phyloP scores from a whole-genome alignment of 2,329 filamentous ascomycete genomes.

The Exophiala calicioides region DNA sequence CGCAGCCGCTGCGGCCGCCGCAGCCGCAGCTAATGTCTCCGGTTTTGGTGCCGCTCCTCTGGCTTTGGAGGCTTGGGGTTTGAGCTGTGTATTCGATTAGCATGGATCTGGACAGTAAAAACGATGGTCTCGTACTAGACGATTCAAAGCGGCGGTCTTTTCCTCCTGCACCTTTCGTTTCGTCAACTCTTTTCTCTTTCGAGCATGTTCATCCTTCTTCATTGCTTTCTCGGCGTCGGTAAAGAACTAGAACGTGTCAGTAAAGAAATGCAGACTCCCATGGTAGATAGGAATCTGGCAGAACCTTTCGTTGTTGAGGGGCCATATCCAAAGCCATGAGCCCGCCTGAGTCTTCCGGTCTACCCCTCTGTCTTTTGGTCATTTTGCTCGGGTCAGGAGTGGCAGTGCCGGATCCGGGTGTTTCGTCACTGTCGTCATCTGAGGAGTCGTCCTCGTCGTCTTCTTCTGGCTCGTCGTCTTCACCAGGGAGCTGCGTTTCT shows the following conservation, averaged over 20 bases:
- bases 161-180: constrained; percentile 79
- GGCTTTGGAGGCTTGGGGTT: constrained; percentile 65
- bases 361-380: constrained; percentile 67
- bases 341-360: constrained; percentile 55
- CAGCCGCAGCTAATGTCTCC: constrained; percentile 41
- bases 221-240: constrained; percentile 73
- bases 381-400: constrained; percentile 66
- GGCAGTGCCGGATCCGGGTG: constrained; percentile 51
- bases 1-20: constrained; percentile 41
- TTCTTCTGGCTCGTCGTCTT: no score
- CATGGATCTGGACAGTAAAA: constrained; percentile 3
- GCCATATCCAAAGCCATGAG: constrained; percentile 58
- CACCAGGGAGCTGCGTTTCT: no score
- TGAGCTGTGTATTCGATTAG: constrained; percentile 44
- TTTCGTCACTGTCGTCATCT: constrained; percentile 41
- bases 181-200: constrained; percentile 70
- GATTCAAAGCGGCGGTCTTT: constrained; percentile 54
- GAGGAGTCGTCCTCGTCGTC: constrained; percentile 46
- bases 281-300: not conserved
- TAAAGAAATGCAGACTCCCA: constrained; percentile 50
- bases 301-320: constrained; percentile 30
- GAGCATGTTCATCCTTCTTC: constrained; percentile 72
- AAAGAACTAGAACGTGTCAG: constrained; percentile 68
- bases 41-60: constrained; percentile 51
- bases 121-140: constrained; percentile 19